Percentiles rank a stretch among this genome's conserved stretches.
Conservation (phyloP, 2,329 filamentous ascomycete genomes). For the Beauveria medogensis region DNA sequence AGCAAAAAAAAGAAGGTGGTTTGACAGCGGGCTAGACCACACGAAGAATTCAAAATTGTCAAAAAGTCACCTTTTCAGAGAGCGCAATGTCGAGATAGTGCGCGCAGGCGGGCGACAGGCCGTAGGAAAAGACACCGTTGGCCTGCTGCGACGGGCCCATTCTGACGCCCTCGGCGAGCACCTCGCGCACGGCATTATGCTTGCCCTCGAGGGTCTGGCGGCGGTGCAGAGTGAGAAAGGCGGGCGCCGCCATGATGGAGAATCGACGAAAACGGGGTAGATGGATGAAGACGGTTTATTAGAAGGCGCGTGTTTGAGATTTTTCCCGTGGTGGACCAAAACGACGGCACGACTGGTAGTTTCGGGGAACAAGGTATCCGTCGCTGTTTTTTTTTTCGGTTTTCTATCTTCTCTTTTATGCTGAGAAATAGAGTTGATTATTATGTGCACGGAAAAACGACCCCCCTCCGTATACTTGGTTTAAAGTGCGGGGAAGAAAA, state of each 20-base stretch:
- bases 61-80: not conserved
- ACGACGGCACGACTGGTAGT: no score
- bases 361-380: no score
- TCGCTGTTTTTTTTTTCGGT: no score
- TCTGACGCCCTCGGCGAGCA: not conserved
- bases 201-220: conserved; percentile 5
- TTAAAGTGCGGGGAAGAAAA: conserved; percentile 6
- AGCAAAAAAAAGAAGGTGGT: not conserved
- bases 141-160: not conserved
- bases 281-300: not conserved
- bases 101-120: not conserved
- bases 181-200: conserved; percentile 3
- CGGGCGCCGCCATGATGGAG: not conserved
- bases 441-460: not conserved
- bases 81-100: conserved; percentile 6
- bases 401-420: not conserved
- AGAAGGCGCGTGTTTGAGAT: no score
- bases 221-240: not conserved
- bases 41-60: not conserved
- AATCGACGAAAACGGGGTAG: not conserved
- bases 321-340: no score
- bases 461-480: not conserved
- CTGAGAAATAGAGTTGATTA: not conserved
- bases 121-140: not conserved
- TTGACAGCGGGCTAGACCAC: no score